These are phyloP conservation scores for Diutina catenulata DNA, from an alignment of 1,139 yeast species.

Conservation along the genomic window DNA sequence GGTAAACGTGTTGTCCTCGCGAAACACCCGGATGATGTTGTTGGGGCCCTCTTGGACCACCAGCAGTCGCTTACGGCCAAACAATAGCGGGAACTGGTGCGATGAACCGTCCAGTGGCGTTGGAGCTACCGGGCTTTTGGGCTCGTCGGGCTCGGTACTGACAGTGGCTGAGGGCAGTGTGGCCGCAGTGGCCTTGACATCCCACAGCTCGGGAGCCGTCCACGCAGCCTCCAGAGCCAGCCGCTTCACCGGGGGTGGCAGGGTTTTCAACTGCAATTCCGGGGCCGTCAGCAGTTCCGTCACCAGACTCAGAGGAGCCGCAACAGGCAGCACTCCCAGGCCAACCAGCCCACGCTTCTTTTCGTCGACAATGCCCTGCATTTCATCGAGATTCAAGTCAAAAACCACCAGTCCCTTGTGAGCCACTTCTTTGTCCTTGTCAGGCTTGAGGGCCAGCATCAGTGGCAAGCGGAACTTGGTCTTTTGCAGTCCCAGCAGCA, in stretches of 20 bases:
- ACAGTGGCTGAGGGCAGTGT: too few species aligned
- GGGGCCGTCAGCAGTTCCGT: not conserved
- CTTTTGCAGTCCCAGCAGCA: not conserved
- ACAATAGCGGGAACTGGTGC: not conserved
- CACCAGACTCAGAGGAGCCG: not conserved
- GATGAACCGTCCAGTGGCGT: not conserved
- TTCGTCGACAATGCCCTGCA: constrained; percentile 39
- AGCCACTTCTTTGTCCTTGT: not conserved
- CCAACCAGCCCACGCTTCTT: not conserved
- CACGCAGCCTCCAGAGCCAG: constrained; percentile 17
- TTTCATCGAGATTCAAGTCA: constrained; percentile 38
- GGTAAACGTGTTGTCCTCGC: constrained; percentile 73
- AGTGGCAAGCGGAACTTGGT: constrained; percentile 27
- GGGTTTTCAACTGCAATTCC: not conserved
- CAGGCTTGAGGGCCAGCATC: constrained; percentile 12
- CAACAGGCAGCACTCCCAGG: not conserved
- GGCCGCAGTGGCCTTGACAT: constrained; percentile 34
- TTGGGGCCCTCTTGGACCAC: constrained; percentile 18
- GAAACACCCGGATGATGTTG: constrained; percentile 57
- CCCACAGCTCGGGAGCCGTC: constrained; percentile 80
- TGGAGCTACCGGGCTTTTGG: not conserved
- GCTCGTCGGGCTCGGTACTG: not conserved
- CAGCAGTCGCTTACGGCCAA: not conserved
- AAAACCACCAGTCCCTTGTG: constrained; percentile 19
- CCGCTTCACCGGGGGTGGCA: too few species aligned